Percentiles rank a stretch among this genome's conserved stretches.
These are phyloP conservation scores for Ophiostoma tasmaniense DNA, from an alignment of 2,329 filamentous ascomycete species.

Conservation along the genomic window DNA sequence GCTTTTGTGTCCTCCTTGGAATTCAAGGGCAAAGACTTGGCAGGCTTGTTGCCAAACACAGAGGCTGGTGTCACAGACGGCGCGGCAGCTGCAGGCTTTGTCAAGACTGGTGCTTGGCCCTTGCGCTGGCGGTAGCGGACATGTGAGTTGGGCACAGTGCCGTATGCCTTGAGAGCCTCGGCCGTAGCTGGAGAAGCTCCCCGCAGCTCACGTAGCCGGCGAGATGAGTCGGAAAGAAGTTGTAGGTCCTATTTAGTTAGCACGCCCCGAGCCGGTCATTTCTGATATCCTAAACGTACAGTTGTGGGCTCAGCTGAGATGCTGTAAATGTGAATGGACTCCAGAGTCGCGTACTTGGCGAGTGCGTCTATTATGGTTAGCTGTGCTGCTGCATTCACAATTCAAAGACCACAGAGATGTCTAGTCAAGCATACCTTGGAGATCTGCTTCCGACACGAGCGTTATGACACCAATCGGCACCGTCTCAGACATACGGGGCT, in stretches of 20 bases:
- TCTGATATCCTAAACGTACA: constrained; percentile 30
- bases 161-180: constrained; percentile 53
- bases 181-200: constrained; percentile 49
- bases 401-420: background rate
- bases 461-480: constrained; percentile 52
- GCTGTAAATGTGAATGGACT: constrained; percentile 81
- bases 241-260: constrained; percentile 46
- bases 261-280: too few relatives aligned
- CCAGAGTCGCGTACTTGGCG: constrained; percentile 60
- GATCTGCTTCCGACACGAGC: constrained; percentile 62
- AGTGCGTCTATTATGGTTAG: constrained; percentile 35
- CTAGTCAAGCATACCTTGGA: constrained; percentile 47
- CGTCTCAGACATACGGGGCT: constrained; percentile 41
- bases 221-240: constrained; percentile 59
- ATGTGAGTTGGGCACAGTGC: constrained; percentile 65
- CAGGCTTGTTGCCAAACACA: constrained; percentile 18
- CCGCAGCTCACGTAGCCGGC: constrained; percentile 50
- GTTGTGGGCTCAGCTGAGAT: constrained; percentile 62
- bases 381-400: background rate
- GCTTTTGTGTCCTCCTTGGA: background rate
- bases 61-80: constrained; percentile 18
- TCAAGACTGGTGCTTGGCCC: constrained; percentile 17
- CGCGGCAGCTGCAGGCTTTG: background rate
- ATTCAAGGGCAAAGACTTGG: constrained; percentile 21
- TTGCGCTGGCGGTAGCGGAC: constrained; percentile 46